Evolutionary conservation across 164 flowering plant genomes (phyloP), one percentile per base, ranked within the genome.

Genomic region (Piper betle): DNA sequence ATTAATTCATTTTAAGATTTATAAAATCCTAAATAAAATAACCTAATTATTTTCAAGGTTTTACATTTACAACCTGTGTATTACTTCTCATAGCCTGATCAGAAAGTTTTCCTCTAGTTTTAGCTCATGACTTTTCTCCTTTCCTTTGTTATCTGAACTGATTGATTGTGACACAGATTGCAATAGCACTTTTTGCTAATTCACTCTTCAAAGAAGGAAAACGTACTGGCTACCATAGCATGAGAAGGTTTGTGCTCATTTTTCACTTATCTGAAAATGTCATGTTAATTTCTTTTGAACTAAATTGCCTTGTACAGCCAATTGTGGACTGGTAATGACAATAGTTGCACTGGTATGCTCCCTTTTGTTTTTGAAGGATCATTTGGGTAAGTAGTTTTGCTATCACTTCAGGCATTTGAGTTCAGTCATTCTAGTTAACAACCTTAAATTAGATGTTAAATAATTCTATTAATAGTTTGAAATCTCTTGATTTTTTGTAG

Each of bases 161-260:
- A 65, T 58, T 3, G 33, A 46, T 58, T 69, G 11, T 70, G 60
- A 65, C 74, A 80, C 85, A 94, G 99, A 86, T 94, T 67, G 99
- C 97, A 55, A 91, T 97, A 4, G 97, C 97, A 61, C 65, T 94
- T 15, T 94, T 91, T 87, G 95, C 99, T 57, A 94, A 94, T 78
- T 94, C 99, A 54, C 99, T 97, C 63, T 94, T 94, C 76, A 88
- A 85, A 41, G 99, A 91, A 79, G 99, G 96, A 72, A 91, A 83
- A 71, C 96, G 96, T 40, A 94, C 88, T 79, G 99, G 96, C 52
- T 94, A 75, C 69, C 91, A 88, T 64, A 94, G 99, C 80, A 91
- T 78, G 97, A 85, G 99, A 80, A 94, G 99, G 99, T 61, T 65
- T 8, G 57, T 56, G 6, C 18, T 20, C 46, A 52, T 50, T 53